Conservation (phyloP, 2,329 filamentous ascomycete species). For the Pseudogymnoascus sp. region DNA sequence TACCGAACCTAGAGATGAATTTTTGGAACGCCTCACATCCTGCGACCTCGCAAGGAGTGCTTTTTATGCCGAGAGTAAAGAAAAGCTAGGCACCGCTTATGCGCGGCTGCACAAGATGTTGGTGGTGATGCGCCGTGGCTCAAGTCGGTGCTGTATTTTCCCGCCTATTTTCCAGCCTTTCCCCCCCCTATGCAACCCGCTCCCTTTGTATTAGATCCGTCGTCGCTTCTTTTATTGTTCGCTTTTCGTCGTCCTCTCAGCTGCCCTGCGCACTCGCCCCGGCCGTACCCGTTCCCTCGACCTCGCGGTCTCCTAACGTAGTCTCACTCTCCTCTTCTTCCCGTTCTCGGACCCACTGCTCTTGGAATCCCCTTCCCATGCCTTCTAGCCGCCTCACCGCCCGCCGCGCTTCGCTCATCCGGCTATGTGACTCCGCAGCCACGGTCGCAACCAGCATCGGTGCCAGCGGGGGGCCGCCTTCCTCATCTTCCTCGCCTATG, state of each 20-base stretch:
- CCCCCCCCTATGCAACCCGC: not conserved
- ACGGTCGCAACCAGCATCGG: constrained; percentile 49
- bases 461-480: constrained; percentile 26
- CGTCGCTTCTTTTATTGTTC: not conserved
- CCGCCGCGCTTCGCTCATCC: constrained; percentile 42
- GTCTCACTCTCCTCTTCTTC: constrained; percentile 10
- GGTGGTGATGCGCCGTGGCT: not conserved
- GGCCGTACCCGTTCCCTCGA: not conserved
- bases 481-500: constrained; percentile 12
- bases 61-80: not conserved
- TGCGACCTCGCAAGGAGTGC: constrained; percentile 7
- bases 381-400: constrained; percentile 46
- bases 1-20: not conserved
- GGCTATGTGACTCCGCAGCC: constrained; percentile 41
- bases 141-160: constrained; percentile 6
- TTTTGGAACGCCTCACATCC: constrained; percentile 5
- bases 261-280: not conserved
- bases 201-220: constrained; percentile 1
- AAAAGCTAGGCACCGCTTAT: not conserved
- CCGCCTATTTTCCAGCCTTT: constrained; percentile 1
- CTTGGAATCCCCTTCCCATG: constrained; percentile 47
- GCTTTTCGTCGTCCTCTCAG: not conserved
- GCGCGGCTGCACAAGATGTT: not conserved
- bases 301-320: not conserved
- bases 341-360: constrained; percentile 39